Evolutionary conservation across 192 early-diverging fungal species (phyloP).

Genomic region (Mortierella antarctica): DNA sequence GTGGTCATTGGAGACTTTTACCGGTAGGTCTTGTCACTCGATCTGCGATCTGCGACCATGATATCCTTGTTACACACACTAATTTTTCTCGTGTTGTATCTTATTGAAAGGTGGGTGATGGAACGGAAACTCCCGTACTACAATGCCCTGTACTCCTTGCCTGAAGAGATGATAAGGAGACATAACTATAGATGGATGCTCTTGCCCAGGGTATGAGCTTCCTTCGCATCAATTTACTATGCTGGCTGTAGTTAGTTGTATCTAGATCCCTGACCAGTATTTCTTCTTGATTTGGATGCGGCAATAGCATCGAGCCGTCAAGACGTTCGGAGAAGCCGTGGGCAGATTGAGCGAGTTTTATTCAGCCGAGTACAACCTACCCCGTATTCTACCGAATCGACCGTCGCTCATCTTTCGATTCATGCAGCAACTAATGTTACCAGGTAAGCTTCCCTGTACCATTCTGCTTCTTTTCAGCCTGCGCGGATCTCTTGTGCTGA

Average conservation of each 20-base stretch:
- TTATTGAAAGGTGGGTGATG: constrained; percentile 25
- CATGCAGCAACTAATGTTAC: constrained; percentile 35
- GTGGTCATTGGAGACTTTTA: constrained; percentile 38
- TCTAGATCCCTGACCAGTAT: too few species aligned
- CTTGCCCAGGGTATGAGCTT: too few species aligned
- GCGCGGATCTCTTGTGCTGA: background rate
- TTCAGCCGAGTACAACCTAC: too few species aligned
- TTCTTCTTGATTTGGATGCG: too few species aligned
- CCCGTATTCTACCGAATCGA: constrained; percentile 3
- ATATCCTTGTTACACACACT: background rate
- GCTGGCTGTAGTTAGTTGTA: too few species aligned
- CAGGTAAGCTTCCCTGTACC: constrained; percentile 13
- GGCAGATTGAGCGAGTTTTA: too few species aligned
- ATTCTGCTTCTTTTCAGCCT: background rate
- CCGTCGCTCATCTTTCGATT: constrained; percentile 31
- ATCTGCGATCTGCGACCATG: background rate
- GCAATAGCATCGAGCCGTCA: too few species aligned
- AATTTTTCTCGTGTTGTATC: background rate
- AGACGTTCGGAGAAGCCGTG: too few species aligned
- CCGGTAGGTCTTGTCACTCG: constrained; percentile 1
- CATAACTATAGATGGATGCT: background rate
- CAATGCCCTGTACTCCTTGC: constrained; percentile 4
- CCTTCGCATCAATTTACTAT: too few species aligned
- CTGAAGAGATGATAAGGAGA: constrained; percentile 11
- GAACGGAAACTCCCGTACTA: constrained; percentile 20